phyloP scores from a whole-genome alignment of 176 grass and related monocot species.

The Leersia perrieri region DNA sequence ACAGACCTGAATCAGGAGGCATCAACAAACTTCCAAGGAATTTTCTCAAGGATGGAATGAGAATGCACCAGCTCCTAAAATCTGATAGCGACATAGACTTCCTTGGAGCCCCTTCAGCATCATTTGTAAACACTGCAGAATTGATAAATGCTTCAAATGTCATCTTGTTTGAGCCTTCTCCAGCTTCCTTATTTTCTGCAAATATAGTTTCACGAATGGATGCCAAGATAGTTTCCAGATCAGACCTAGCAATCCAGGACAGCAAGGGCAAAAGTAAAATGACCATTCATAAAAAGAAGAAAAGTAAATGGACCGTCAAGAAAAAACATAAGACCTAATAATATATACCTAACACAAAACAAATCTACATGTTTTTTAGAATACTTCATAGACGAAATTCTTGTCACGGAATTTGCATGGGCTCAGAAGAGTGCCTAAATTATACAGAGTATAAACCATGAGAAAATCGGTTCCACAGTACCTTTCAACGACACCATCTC shows the following conservation, averaged over 20 bases:
- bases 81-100: conserved; percentile 74
- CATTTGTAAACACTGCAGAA: conserved; percentile 64
- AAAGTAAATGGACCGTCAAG: conserved; percentile 16
- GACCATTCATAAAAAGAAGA: neutral
- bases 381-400: neutral
- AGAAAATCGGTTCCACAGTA: conserved; percentile 16
- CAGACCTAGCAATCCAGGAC: conserved; percentile 58
- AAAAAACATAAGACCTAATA: neutral
- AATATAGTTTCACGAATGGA: conserved; percentile 78
- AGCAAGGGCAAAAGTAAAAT: conserved; percentile 14
- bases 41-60: conserved; percentile 70
- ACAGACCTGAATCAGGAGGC: conserved; percentile 70
- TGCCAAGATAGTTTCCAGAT: conserved; percentile 70
- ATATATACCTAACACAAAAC: neutral
- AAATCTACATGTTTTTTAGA: neutral
- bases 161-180: conserved; percentile 26
- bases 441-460: neutral
- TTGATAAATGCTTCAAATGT: conserved; percentile 64
- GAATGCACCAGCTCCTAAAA: conserved; percentile 75
- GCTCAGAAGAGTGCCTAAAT: neutral
- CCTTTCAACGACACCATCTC: conserved; percentile 64
- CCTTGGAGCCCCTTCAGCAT: conserved; percentile 41
- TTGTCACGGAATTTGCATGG: neutral
- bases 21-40: conserved; percentile 85
- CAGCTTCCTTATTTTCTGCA: conserved; percentile 43